Conservation (phyloP, 202 grass and related monocot species). For the Hordeum pubiflorum region DNA sequence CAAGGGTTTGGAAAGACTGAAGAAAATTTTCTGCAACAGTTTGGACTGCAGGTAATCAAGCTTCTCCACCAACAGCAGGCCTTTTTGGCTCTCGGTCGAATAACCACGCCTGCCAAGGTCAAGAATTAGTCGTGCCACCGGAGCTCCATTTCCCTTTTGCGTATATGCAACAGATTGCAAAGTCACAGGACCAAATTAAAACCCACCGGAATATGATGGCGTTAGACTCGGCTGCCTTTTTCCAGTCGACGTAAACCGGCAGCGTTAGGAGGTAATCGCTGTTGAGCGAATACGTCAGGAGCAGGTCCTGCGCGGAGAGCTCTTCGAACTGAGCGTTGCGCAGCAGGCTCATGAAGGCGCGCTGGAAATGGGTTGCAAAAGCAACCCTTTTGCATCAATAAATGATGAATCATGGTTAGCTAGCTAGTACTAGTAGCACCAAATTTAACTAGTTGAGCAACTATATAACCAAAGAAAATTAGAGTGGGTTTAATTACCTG, state of each 20-base stretch:
- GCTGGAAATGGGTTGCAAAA: constrained; percentile 68
- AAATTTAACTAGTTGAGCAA: not conserved
- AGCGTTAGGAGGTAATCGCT: constrained; percentile 80
- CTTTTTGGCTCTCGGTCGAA: constrained; percentile 77
- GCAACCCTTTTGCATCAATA: constrained; percentile 34
- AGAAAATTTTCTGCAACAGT: constrained; percentile 67
- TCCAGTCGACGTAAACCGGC: constrained; percentile 87
- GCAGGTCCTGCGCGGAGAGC: constrained; percentile 65
- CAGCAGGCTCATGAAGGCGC: constrained; percentile 87
- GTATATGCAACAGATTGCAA: not conserved
- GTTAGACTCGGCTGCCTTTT: constrained; percentile 71
- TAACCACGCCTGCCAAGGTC: constrained; percentile 64
- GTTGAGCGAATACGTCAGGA: constrained; percentile 63
- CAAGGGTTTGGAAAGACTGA: constrained; percentile 68
- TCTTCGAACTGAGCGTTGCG: constrained; percentile 89
- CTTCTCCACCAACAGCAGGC: constrained; percentile 73
- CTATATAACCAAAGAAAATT: not conserved
- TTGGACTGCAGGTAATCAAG: constrained; percentile 93
- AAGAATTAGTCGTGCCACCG: not conserved
- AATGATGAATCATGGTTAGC: not conserved
- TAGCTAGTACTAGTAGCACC: not conserved
- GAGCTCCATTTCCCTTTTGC: too few relatives aligned
- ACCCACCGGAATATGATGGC: constrained; percentile 83
- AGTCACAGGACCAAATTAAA: not conserved
- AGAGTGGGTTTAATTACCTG: not conserved